Evolutionary conservation across 345 rosid species (phyloP).

Genomic region (Populus euphratica): DNA sequence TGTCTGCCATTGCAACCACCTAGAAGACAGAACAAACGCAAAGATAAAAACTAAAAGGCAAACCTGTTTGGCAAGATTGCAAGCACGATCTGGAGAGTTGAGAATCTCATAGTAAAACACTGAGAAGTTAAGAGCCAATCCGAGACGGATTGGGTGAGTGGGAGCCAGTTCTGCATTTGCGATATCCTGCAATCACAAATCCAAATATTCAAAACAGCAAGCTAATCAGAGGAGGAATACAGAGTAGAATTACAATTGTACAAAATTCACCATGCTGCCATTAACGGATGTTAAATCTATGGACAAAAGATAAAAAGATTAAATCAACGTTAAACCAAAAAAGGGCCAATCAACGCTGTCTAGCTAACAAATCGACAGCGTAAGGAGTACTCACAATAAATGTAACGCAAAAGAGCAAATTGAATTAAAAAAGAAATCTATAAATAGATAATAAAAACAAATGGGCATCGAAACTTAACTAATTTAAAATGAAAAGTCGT

Average conservation of each 20-base stretch:
- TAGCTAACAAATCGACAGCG: not conserved
- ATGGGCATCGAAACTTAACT: not conserved
- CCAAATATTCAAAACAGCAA: not conserved
- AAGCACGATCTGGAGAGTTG: slow-evolving; percentile 92
- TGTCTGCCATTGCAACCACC: not conserved
- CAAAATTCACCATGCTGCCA: not conserved
- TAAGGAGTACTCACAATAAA: not conserved
- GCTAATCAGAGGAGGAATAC: not conserved
- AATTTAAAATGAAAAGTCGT: not conserved
- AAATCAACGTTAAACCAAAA: not conserved
- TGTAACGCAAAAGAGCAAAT: not conserved
- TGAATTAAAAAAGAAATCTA: not conserved
- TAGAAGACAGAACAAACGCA: not conserved
- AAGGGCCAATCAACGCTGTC: not conserved
- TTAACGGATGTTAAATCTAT: not conserved
- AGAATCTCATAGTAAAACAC: slow-evolving; percentile 89
- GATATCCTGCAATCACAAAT: slow-evolving; percentile 55
- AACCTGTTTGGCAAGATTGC: slow-evolving; percentile 91
- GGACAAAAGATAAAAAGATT: not conserved
- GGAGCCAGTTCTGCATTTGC: slow-evolving; percentile 81
- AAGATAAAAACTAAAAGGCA: not conserved
- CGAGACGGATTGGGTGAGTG: slow-evolving; percentile 88
- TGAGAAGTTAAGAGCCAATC: slow-evolving; percentile 84
- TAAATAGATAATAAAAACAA: not conserved
- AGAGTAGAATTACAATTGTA: not conserved